Evolutionary conservation across 2,329 filamentous ascomycete species (phyloP).

Genomic region (Arthroderma uncinatum): DNA sequence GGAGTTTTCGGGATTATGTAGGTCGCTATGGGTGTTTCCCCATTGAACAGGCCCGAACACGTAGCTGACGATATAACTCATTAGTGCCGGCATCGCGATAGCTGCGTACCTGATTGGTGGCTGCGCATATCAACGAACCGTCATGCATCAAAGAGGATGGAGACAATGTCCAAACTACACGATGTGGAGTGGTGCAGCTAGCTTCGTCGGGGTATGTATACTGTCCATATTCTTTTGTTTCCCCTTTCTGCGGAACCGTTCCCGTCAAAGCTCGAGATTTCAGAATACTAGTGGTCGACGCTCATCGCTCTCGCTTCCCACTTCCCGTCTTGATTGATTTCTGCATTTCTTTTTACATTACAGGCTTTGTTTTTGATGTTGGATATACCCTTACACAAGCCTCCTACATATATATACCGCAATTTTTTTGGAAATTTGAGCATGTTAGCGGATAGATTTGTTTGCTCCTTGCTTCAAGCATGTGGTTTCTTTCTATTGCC

Average conservation of each 20-base stretch:
- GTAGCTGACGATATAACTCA: not conserved
- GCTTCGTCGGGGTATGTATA: conserved; percentile 64
- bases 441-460: not conserved
- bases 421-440: not conserved
- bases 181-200: conserved; percentile 79
- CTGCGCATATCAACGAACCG: conserved; percentile 88
- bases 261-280: conserved; percentile 16
- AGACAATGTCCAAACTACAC: conserved; percentile 88
- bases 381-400: not conserved
- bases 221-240: conserved; percentile 30
- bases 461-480: not conserved
- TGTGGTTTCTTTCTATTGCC: not conserved
- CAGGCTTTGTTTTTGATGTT: not conserved
- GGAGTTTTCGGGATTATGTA: conserved; percentile 83
- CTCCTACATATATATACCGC: not conserved
- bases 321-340: conserved; percentile 28
- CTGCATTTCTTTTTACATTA: not conserved
- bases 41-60: not conserved
- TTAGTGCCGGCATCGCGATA: conserved; percentile 54
- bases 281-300: conserved; percentile 17
- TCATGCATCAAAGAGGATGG: conserved; percentile 91
- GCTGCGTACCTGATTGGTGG: conserved; percentile 85
- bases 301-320: conserved; percentile 19
- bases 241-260: conserved; percentile 20
- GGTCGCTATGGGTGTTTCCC: conserved; percentile 25